Evolutionary conservation across 495 filamentous ascomycete genomes (phyloP).

Genomic region (Achaetomiella virescens): DNA sequence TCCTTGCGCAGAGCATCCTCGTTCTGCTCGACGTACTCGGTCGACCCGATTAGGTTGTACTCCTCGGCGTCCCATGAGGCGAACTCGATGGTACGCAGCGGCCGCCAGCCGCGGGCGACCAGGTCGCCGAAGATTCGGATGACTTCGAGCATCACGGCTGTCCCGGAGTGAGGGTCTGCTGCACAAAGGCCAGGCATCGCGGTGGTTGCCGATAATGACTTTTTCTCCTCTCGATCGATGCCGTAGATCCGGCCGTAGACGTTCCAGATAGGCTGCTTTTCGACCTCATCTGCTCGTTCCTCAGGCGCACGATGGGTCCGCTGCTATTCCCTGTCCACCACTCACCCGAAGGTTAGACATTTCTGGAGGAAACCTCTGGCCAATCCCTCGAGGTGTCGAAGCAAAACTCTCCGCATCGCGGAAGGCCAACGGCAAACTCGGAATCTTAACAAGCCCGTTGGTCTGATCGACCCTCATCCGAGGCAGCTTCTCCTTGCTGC

Average conservation of each 20-base stretch:
- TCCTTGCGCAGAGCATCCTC: constrained; percentile 66
- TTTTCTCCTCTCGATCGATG: constrained; percentile 76
- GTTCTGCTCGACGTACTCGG: constrained; percentile 91
- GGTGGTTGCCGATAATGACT: constrained; percentile 90
- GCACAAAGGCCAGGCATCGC: constrained; percentile 93
- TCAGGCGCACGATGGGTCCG: constrained; percentile 74
- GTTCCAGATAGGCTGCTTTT: constrained; percentile 84
- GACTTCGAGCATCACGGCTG: constrained; percentile 84
- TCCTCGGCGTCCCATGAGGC: constrained; percentile 91
- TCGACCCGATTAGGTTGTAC: constrained; percentile 91
- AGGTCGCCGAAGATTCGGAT: constrained; percentile 77
- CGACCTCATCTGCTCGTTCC: constrained; percentile 79
- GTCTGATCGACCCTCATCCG: constrained; percentile 64
- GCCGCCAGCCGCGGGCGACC: constrained; percentile 70
- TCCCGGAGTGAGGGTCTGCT: constrained; percentile 78
- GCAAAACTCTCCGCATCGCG: constrained; percentile 74
- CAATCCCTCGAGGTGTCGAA: constrained; percentile 74
- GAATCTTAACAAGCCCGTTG: constrained; percentile 70
- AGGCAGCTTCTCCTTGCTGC: constrained; percentile 62
- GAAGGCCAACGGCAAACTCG: constrained; percentile 83
- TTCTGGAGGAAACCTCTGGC: constrained; percentile 58
- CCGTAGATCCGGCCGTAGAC: constrained; percentile 75
- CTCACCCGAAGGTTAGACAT: constrained; percentile 66
- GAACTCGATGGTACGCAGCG: constrained; percentile 89
- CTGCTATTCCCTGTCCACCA: constrained; percentile 79